These are phyloP conservation scores for Aschersonia sp. DNA, from an alignment of 2,329 filamentous ascomycete species.

Conservation along the genomic window DNA sequence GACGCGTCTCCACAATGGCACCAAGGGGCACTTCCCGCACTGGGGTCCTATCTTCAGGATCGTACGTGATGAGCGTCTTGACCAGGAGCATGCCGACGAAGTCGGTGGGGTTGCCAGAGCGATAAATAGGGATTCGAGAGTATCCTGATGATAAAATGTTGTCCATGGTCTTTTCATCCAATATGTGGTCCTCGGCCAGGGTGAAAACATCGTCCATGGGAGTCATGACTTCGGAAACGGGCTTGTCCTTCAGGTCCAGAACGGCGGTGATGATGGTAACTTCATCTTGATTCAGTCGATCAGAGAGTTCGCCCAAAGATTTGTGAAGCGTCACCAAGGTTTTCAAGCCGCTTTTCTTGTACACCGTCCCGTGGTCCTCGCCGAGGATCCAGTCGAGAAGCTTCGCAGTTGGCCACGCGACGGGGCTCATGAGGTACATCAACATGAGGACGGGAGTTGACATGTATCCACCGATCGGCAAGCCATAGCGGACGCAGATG, in stretches of 20 bases:
- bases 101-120: constrained; percentile 67
- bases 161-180: constrained; percentile 92
- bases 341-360: constrained; percentile 96
- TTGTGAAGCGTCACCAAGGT: constrained; percentile 92
- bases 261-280: constrained; percentile 98
- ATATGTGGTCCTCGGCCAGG: constrained; percentile 84
- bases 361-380: constrained; percentile 88
- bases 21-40: constrained; percentile 87
- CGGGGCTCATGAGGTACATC: constrained; percentile 83
- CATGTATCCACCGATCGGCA: constrained; percentile 91
- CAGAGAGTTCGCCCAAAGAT: constrained; percentile 70
- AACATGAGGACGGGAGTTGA: constrained; percentile 71
- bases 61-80: constrained; percentile 97
- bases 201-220: constrained; percentile 96
- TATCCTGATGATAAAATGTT: constrained; percentile 86
- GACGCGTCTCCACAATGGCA: constrained; percentile 84
- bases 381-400: constrained; percentile 86
- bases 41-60: constrained; percentile 77
- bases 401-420: constrained; percentile 92
- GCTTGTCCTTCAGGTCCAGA: constrained; percentile 88
- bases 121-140: constrained; percentile 88
- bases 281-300: constrained; percentile 90
- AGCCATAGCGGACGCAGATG: constrained; percentile 86
- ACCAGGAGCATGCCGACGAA: constrained; percentile 97
- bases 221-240: constrained; percentile 93